These are phyloP conservation scores for Penicillium sp. DNA, from an alignment of 2,329 filamentous ascomycete species.

Conservation along the genomic window DNA sequence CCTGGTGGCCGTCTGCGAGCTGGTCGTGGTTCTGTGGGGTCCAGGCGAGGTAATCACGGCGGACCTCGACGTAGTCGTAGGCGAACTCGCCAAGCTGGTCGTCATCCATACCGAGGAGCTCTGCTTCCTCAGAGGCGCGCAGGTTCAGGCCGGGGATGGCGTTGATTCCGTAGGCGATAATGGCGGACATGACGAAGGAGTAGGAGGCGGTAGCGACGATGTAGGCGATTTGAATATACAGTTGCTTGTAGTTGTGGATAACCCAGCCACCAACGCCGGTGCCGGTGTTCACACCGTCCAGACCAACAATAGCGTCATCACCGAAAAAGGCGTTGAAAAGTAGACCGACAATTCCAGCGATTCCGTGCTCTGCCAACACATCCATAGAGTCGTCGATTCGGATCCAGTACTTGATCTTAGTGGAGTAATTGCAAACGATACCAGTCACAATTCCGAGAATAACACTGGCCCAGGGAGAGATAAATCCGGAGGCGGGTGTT, in stretches of 20 bases:
- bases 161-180: constrained; percentile 71
- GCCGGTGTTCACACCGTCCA: constrained; percentile 64
- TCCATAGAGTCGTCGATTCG: constrained; percentile 85
- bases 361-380: constrained; percentile 84
- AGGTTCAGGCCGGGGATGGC: constrained; percentile 69
- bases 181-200: constrained; percentile 65
- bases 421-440: constrained; percentile 77
- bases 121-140: constrained; percentile 65
- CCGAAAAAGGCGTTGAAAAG: constrained; percentile 75
- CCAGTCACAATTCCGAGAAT: constrained; percentile 62
- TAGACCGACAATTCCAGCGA: constrained; percentile 80
- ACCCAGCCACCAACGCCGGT: constrained; percentile 63
- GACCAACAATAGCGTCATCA: constrained; percentile 69
- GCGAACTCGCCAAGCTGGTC: constrained; percentile 54
- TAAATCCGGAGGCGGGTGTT: constrained; percentile 77
- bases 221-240: constrained; percentile 70
- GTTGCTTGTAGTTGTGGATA: constrained; percentile 68
- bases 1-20: constrained; percentile 50
- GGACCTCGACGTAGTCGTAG: constrained; percentile 54
- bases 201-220: constrained; percentile 64
- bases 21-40: constrained; percentile 48
- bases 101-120: constrained; percentile 63
- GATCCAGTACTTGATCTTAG: constrained; percentile 77
- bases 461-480: constrained; percentile 66
- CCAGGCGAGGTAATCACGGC: constrained; percentile 53